phyloP scores from a whole-genome alignment of 139 green algal genomes.

The Closterium sp. region DNA sequence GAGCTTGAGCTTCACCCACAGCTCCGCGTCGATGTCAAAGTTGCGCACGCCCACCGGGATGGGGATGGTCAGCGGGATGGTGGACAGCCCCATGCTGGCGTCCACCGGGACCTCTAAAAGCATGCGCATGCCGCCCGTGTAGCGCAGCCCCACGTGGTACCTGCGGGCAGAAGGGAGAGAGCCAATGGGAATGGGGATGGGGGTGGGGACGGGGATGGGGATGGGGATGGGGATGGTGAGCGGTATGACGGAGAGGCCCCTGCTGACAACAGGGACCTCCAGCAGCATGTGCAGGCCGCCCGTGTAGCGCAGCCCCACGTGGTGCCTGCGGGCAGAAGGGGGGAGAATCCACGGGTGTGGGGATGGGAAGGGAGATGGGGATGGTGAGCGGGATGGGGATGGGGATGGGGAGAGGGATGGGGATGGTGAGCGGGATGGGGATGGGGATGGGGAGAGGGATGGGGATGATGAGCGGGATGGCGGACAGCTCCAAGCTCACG shows the following conservation, averaged over 20 bases:
- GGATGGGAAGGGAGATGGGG: not conserved
- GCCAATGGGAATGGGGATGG: not conserved
- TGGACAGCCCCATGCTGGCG: not conserved
- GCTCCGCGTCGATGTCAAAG: conserved; percentile 85
- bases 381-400: not conserved
- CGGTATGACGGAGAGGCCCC: not conserved
- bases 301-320: conserved; percentile 79
- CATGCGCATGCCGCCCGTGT: conserved; percentile 89
- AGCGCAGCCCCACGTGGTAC: conserved; percentile 68
- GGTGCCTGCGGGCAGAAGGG: conserved; percentile 9
- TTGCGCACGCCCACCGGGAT: conserved; percentile 57
- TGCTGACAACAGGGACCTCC: conserved; percentile 43
- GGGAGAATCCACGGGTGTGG: not conserved
- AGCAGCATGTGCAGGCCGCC: conserved; percentile 87
- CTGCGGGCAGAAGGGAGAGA: not conserved
- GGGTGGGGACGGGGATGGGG: not conserved
- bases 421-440: no score
- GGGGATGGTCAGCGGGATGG: conserved; percentile 11
- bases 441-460: no score
- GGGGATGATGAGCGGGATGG: not conserved
- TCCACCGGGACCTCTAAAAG: conserved; percentile 66
- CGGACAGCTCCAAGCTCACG: not conserved
- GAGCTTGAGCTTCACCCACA: conserved; percentile 94
- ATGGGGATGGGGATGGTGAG: conserved; percentile 13
- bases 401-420: no score